Evolutionary conservation across 2,329 filamentous ascomycete genomes (phyloP), one percentile per base, ranked within the genome.

Genomic region (Tolypocladium tundrense): DNA sequence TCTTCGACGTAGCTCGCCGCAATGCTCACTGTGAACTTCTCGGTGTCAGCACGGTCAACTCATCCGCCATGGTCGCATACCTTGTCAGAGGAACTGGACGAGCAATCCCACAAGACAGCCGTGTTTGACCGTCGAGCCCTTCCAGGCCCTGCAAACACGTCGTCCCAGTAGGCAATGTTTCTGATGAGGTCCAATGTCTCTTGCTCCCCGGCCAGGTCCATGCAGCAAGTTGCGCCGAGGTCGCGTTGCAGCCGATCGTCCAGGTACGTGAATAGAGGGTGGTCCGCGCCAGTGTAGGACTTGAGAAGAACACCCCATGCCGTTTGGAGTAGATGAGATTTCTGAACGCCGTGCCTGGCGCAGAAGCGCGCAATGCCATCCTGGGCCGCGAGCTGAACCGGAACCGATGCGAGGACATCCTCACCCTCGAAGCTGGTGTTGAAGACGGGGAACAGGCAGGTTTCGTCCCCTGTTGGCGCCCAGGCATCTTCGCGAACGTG

Each of bases 361-460:
- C 35, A 50, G 19, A 58, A 54, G 24, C 31, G n/a, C 14, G 4
- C 24, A 21, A 57, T 6, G n/a, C 10, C 48, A 21, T 27, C 50
- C 19, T 45, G 33, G n/a, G n/a, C 11, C 13, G 35, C 19, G 45
- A 55, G 19, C 14, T 39, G 43, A 31, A 58, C 14, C 48, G 57
- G 37, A 19, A 55, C 42, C 33, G 21, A 55, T 24, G 37, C 21
- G 24, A n/a, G 40, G 3, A 16, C 4, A 13, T 50, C 42, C 6
- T 41, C 42, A 4, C 33, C 35, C 24, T 52, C 31, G 39, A 42
- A 55, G n/a, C 50, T 21, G 39, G 33, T 39, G 27, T 51, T 56
- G 45, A 58, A 27, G n/a, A 16, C 11, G 4, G 54, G 54, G 8
- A 59, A 58, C 52, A 58, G 52, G 51, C 58, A 59, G 2, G 54